phyloP scores from a whole-genome alignment of 2,329 filamentous ascomycete species.

The Claviceps capensis region DNA sequence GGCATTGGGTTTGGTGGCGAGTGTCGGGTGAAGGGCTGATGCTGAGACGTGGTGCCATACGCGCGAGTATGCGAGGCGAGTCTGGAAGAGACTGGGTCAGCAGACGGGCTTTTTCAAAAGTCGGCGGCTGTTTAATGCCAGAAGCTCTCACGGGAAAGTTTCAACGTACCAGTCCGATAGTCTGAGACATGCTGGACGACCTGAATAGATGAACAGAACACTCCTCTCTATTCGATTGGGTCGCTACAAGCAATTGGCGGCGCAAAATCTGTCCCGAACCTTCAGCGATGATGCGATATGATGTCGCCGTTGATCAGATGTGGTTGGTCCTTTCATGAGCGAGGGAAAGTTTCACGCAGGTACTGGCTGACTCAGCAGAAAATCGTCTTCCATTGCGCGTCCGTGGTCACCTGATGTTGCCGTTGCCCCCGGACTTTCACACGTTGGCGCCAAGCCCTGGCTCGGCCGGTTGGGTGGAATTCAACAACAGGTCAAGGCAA shows the following conservation, averaged over 20 bases:
- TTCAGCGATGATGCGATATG: not conserved
- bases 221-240: constrained; percentile 6
- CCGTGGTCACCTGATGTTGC: constrained; percentile 2
- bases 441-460: not conserved
- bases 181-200: constrained; percentile 56
- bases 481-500: constrained; percentile 17
- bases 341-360: not conserved
- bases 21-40: constrained; percentile 47
- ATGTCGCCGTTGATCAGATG: not conserved
- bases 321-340: not conserved
- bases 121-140: not conserved
- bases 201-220: constrained; percentile 6
- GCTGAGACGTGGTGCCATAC: constrained; percentile 83
- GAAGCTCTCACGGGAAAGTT: not conserved
- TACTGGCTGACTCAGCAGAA: constrained; percentile 2
- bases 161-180: constrained; percentile 52
- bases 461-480: constrained; percentile 11
- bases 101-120: not conserved
- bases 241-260: not conserved
- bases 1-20: constrained; percentile 41
- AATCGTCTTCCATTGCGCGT: not conserved
- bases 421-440: not conserved
- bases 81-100: constrained; percentile 37
- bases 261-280: not conserved
- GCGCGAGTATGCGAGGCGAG: constrained; percentile 88